phyloP scores from a whole-genome alignment of 805 yeast genomes.

The Candida xiaguanensis region DNA sequence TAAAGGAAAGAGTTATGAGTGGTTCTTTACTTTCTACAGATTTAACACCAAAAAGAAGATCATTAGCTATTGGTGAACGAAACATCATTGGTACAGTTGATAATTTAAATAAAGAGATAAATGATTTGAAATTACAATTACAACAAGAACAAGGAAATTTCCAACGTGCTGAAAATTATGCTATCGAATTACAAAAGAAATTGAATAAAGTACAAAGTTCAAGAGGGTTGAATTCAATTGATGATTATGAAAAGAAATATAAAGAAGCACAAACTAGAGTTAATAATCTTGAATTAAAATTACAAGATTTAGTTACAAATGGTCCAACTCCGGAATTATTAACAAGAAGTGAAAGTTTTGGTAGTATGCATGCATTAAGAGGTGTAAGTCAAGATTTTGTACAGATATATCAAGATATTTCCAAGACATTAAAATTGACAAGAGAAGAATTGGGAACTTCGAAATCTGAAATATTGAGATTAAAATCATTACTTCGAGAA shows the following conservation, averaged over 20 bases:
- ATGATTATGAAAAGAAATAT: slow-evolving; percentile 35
- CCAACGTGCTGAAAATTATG: slow-evolving; percentile 48
- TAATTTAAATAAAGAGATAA: slow-evolving; percentile 41
- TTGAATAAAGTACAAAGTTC: slow-evolving; percentile 40
- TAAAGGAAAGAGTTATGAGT: slow-evolving; percentile 64
- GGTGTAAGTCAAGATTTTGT: slow-evolving; percentile 42
- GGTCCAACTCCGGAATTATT: slow-evolving; percentile 10
- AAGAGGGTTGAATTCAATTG: slow-evolving; percentile 29
- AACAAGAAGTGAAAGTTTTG: slow-evolving; percentile 33
- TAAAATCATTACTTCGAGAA: slow-evolving; percentile 39
- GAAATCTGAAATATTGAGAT: slow-evolving; percentile 38
- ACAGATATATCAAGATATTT: slow-evolving; percentile 47
- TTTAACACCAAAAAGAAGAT: slow-evolving; percentile 24
- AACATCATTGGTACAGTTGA: slow-evolving; percentile 13
- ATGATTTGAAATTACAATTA: slow-evolving; percentile 44
- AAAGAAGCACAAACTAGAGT: slow-evolving; percentile 33
- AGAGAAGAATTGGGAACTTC: slow-evolving; percentile 40
- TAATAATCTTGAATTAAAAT: slow-evolving; percentile 27
- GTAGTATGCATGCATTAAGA: slow-evolving; percentile 23
- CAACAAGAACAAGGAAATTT: slow-evolving; percentile 51
- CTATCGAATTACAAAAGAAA: slow-evolving; percentile 41
- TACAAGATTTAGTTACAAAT: slow-evolving; percentile 21
- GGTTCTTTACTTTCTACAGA: slow-evolving; percentile 33
- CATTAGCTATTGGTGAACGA: slow-evolving; percentile 33
- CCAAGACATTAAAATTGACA: slow-evolving; percentile 40